Conservation (phyloP, 768 basidiomycete species). For the Lactarius vividus region DNA sequence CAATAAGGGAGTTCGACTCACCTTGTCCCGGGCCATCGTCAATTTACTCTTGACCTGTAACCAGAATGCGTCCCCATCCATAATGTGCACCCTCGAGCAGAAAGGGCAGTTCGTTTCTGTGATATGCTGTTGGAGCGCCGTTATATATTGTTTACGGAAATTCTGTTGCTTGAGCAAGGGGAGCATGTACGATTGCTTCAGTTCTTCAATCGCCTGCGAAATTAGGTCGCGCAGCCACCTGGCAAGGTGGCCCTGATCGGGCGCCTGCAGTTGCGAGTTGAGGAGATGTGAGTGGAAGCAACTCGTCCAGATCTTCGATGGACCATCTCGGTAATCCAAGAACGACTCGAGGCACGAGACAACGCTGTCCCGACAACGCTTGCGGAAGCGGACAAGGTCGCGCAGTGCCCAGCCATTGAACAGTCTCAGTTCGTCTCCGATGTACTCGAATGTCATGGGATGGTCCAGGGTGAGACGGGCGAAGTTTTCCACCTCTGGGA, state of each 20-base stretch:
- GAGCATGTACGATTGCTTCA: background rate
- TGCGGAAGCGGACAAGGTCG: slow-evolving; percentile 10
- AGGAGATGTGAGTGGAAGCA: background rate
- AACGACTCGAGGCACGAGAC: slow-evolving; percentile 6
- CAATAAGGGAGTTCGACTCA: background rate
- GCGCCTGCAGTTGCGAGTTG: background rate
- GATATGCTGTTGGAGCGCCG: slow-evolving; percentile 7
- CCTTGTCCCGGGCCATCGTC: slow-evolving; percentile 7
- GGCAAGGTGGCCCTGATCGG: background rate
- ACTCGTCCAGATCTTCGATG: slow-evolving; percentile 10
- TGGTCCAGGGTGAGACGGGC: slow-evolving; percentile 7
- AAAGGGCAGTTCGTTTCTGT: background rate
- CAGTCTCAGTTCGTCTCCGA: slow-evolving; percentile 4
- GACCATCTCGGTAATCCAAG: background rate
- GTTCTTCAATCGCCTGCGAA: slow-evolving; percentile 4
- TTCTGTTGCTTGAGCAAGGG: slow-evolving; percentile 7
- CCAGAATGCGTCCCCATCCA: slow-evolving; percentile 10
- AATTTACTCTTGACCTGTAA: slow-evolving; percentile 9
- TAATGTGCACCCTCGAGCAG: background rate
- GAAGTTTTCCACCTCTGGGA: background rate
- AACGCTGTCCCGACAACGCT: slow-evolving; percentile 9
- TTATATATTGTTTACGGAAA: slow-evolving; percentile 10
- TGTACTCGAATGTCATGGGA: slow-evolving; percentile 11
- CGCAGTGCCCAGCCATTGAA: slow-evolving; percentile 11
- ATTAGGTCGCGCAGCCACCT: slow-evolving; percentile 8